Evolutionary conservation across 495 filamentous ascomycete species (phyloP), one percentile per base, ranked within the genome.

Genomic region (Cercophora samala): DNA sequence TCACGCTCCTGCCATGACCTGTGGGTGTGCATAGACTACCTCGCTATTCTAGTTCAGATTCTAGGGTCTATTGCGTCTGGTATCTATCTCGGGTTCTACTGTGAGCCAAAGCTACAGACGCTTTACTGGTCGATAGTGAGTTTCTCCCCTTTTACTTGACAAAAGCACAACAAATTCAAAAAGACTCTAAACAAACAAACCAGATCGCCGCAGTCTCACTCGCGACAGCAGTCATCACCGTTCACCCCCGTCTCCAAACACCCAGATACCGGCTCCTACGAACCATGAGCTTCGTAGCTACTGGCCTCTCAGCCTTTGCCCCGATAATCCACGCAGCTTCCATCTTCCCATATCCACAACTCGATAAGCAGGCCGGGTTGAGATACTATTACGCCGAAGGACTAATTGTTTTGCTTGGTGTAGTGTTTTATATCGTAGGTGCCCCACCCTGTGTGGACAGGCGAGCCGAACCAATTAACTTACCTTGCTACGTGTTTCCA

Each of bases 51-150:
- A 5, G 24, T 77, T 1, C 69, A 82, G 26, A 85, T 81, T 9
- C 66, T 83, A 0, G 82, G 82, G 0, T 78, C 69, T 29, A 83
- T 86, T 63, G 61, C 83, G 6, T 82, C 82, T 0, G 84, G 82
- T 0, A 79, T 85, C n/a, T 84, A 82, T 59, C 71, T 82, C 15
- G 77, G 75, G 0, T 87, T 85, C 69, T 85, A 81, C 67, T 82
- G 83, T 62, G 76, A 81, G 58, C 69, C 76, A 19, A 66, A 23
- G 11, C 75, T 92, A 55, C 85, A 87, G 68, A 78, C 76, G 60
- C 72, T 82, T 23, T 93, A 94, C 73, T 91, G 88, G 87, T 81
- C 81, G 2, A 93, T 94, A 89, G 87, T 87, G 73, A 46, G 63
- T 58, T 13, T 32, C 52, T 19, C 13, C 19, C n/a, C n/a, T n/a